Evolutionary conservation across 257 asterid genomes (phyloP), one percentile per base, ranked within the genome.

Genomic region (Gentiana macrophylla): DNA sequence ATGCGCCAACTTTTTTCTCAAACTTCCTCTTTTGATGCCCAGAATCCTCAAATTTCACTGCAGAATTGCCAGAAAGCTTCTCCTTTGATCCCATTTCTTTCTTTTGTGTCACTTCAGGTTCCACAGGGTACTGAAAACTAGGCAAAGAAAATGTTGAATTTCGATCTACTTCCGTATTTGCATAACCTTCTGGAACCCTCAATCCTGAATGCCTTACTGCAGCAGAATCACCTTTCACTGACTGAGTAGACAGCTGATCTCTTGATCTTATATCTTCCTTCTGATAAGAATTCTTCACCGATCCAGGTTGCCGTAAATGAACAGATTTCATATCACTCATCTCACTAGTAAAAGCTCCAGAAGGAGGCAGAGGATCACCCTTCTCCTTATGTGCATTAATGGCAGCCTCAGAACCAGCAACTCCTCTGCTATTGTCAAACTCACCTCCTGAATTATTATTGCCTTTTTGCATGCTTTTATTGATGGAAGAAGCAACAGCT

Each of bases 141-240:
- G 71, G 70, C 67, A 56, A 81, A 54, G 73, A 62, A 66, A 70
- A 64, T 10, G 76, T 64, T 47, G 74, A 63, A 63, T 68, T 72
- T 46, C 73, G 67, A 67, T 59, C 84, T 52, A 48, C n/a, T 53
- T 71, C 89, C 68, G 72, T 72, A 63, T 60, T 68, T 62, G 73
- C 78, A 62, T 67, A 81, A 60, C 82, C 61, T 55, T 73, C 83
- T 53, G 53, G 72, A 61, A 64, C 65, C 77, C 72, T 73, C 44
- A 86, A 77, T 64, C 79, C 77, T 52, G 81, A 67, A 67, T 61
- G 68, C 56, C 84, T 84, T 59, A 55, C 50, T 46, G 45, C 69
- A 56, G 58, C 66, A 61, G 74, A 66, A 51, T 71, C 80, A 62
- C 69, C 75, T 41, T 7, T 41, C 44, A 35, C 65, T 2, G 78